Base-by-base conservation (phyloP, 306 rosid genomes). In the Vicia sativa region DNA sequence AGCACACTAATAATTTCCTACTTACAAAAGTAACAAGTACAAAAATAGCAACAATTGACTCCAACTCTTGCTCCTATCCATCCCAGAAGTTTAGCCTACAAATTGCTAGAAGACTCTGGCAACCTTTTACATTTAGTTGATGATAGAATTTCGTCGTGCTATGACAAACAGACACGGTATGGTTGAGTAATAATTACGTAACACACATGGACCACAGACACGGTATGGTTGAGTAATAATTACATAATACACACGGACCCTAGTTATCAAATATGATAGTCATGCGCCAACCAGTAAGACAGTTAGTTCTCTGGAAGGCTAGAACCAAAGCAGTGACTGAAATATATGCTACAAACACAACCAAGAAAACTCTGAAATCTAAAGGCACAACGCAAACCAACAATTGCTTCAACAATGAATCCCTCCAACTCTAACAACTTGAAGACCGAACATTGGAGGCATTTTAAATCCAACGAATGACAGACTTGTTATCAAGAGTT, bases 1-100 rank as follows among this genome's bases (percentile, higher is more conserved):
- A n/a, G 3, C 29, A 54, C 6, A 46, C 57, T 60, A 26, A 19
- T 11, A 71, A 71, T 72, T 39, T 43, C 57, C 64, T 15, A 31
- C 66, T 62, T 65, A 77, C 59, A 15, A 13, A 68, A 52, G 65
- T 45, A 31, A 65, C 77, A 68, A 73, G 73, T 79, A 79, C 87
- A 79, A 65, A 64, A 69, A 58, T 68, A 28, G 25, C 9, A 53
- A 25, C 19, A 42, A 15, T 5, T 21, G 45, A 25, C 21, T 68
- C 68, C 11, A 62, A 63, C 43, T 41, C 55, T 53, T 64, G 68
- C 52, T 58, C 14, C 74, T 29, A 57, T 34, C 15, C 58, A 70
- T 68, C 57, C 56, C 67, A 16, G 15, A 14, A 58, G 57, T 62
- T 66, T 45, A 43, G 65, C 74, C 65, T 67, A 21, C 8, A 39